Percentiles rank a stretch among this genome's conserved stretches.
Conservation (phyloP, 1,284 basidiomycete species). For the Prillingera fragicola region DNA sequence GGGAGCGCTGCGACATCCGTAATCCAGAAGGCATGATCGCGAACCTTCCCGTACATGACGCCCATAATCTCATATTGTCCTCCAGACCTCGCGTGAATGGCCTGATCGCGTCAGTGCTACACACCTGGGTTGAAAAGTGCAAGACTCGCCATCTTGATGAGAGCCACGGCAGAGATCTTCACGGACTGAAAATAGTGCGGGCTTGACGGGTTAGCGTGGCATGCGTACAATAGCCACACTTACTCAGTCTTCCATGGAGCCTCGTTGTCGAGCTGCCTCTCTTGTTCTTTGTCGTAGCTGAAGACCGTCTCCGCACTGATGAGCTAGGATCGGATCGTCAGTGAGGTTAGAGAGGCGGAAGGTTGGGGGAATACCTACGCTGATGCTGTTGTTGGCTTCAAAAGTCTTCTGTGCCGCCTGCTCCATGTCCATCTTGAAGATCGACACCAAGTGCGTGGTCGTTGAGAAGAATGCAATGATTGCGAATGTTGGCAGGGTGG, state of each 20-base stretch:
- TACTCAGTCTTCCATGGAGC: constrained; percentile 86
- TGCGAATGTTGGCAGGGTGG: too few relatives aligned
- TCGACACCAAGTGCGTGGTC: too few relatives aligned
- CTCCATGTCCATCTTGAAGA: too few relatives aligned
- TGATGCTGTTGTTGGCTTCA: constrained; percentile 72
- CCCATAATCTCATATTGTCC: constrained; percentile 99
- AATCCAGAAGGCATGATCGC: constrained; percentile 78
- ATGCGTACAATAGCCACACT: constrained; percentile 13
- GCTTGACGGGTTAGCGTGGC: constrained; percentile 47
- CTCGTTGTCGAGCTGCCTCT: constrained; percentile 64
- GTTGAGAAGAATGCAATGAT: too few relatives aligned
- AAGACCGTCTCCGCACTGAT: constrained; percentile 65
- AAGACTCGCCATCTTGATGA: constrained; percentile 88
- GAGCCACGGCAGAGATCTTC: constrained; percentile 87
- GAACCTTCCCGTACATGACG: constrained; percentile 94
- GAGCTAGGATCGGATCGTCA: constrained; percentile 17
- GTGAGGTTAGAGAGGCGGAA: background rate
- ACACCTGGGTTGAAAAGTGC: background rate
- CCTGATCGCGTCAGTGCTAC: constrained; percentile 55
- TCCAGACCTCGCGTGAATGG: constrained; percentile 94
- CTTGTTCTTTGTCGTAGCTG: constrained; percentile 66
- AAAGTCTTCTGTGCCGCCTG: constrained; percentile 68
- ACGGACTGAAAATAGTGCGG: constrained; percentile 90
- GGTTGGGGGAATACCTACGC: constrained; percentile 15
- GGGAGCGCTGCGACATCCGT: constrained; percentile 96